Percentiles rank a stretch among this genome's conserved stretches.
These are phyloP conservation scores for Nakaseomyces sp. DNA, from an alignment of 1,139 yeast genomes.

Conservation along the genomic window DNA sequence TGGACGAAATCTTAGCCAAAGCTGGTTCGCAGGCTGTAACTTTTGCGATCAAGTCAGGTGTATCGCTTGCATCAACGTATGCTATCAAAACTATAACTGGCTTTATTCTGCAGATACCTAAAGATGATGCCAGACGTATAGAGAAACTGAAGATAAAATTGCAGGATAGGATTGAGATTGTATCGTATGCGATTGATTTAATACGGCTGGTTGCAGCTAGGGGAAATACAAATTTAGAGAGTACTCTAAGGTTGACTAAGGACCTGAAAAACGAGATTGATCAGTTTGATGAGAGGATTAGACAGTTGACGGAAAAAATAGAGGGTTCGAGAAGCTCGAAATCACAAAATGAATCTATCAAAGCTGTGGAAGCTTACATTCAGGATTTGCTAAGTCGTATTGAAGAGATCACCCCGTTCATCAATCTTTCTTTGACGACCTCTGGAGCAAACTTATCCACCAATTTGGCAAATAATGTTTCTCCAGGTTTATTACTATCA, in stretches of 20 bases:
- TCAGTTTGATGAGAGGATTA: slow-evolving; percentile 46
- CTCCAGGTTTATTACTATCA: slow-evolving; percentile 59
- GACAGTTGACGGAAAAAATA: slow-evolving; percentile 25
- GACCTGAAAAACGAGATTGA: slow-evolving; percentile 54
- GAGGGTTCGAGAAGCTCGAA: slow-evolving; percentile 21
- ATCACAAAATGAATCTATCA: slow-evolving; percentile 38
- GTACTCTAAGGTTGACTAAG: slow-evolving; percentile 48
- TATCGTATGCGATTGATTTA: slow-evolving; percentile 62
- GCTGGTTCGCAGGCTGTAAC: slow-evolving; percentile 77
- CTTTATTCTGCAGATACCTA: slow-evolving; percentile 55
- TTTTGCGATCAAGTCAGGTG: slow-evolving; percentile 71
- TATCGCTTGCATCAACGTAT: slow-evolving; percentile 66
- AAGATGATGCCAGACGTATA: slow-evolving; percentile 42
- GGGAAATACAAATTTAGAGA: slow-evolving; percentile 57
- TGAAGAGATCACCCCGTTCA: slow-evolving; percentile 62
- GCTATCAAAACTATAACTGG: slow-evolving; percentile 59
- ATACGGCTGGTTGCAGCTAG: slow-evolving; percentile 61
- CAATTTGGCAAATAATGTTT: slow-evolving; percentile 43
- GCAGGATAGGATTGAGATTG: slow-evolving; percentile 52
- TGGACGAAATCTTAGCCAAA: slow-evolving; percentile 42
- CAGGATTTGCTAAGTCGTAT: slow-evolving; percentile 42
- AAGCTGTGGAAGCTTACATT: slow-evolving; percentile 44
- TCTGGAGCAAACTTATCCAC: slow-evolving; percentile 59
- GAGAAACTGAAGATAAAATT: slow-evolving; percentile 40
- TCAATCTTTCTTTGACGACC: slow-evolving; percentile 59